A percentile compares a stretch with the other conserved stretches of the same genome.
Conservation (phyloP, 139 green algal species). For the Diplosphaera chodatii region DNA sequence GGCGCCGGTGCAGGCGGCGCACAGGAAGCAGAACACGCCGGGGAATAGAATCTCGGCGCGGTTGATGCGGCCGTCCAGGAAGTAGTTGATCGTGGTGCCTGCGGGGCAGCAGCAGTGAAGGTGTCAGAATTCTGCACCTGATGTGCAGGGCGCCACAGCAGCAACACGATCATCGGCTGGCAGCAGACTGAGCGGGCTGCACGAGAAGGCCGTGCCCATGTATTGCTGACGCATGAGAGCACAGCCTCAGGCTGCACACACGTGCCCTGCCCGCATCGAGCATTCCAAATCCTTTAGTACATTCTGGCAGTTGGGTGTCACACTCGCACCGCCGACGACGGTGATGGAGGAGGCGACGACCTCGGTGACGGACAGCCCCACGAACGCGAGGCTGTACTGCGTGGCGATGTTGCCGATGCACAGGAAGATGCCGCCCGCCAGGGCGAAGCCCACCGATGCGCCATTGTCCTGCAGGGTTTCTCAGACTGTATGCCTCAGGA, state of each 20-base stretch:
- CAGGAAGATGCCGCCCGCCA: constrained; percentile 25
- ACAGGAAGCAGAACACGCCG: constrained; percentile 15
- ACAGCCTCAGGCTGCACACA: too few species aligned
- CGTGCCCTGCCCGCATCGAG: too few species aligned
- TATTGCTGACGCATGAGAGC: too few species aligned
- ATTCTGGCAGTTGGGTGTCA: too few species aligned
- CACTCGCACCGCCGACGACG: constrained; percentile 10
- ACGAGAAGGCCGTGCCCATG: too few species aligned
- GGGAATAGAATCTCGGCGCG: constrained; percentile 29
- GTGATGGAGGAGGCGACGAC: constrained; percentile 14
- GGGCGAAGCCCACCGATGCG: constrained; percentile 22
- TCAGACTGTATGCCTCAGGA: too few species aligned
- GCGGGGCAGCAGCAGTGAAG: too few species aligned
- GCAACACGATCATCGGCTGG: too few species aligned
- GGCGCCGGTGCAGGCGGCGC: neutral
- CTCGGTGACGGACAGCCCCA: constrained; percentile 14
- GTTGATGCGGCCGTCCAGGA: constrained; percentile 40
- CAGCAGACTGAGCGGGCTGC: too few species aligned
- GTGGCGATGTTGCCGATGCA: constrained; percentile 20
- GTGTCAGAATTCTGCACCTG: too few species aligned
- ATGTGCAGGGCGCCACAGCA: too few species aligned
- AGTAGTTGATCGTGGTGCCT: constrained; percentile 27
- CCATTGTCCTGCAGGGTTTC: constrained; percentile 26
- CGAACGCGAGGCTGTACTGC: constrained; percentile 17
- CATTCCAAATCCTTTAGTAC: too few species aligned